Evolutionary conservation across 2,329 filamentous ascomycete genomes (phyloP).

Genomic region (Pseudovirgaria hyperparasitica): DNA sequence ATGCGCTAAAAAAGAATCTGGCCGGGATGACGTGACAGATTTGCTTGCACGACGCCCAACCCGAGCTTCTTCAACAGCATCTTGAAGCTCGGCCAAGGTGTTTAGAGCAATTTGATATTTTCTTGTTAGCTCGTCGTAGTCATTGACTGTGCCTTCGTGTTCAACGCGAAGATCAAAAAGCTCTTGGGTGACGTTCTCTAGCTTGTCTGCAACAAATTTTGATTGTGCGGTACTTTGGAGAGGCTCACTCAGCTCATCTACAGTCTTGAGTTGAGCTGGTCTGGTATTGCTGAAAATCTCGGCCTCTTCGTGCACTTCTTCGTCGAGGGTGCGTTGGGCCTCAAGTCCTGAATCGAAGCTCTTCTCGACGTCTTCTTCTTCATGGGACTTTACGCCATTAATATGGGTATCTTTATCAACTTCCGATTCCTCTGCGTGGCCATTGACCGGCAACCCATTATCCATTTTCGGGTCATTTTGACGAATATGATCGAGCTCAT

Average conservation of each 20-base stretch:
- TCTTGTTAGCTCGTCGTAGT: slow-evolving; percentile 67
- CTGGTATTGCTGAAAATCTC: too few relatives aligned
- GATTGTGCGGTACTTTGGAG: slow-evolving; percentile 65
- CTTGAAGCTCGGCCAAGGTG: slow-evolving; percentile 72
- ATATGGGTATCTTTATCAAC: slow-evolving; percentile 20
- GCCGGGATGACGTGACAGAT: slow-evolving; percentile 45
- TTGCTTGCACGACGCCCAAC: slow-evolving; percentile 37
- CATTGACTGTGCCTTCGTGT: slow-evolving; percentile 70
- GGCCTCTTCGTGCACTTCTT: slow-evolving; percentile 8
- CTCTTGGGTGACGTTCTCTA: slow-evolving; percentile 84
- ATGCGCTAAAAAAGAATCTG: slow-evolving; percentile 76
- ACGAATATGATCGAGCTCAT: slow-evolving; percentile 63
- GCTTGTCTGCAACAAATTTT: slow-evolving; percentile 79
- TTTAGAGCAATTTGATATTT: slow-evolving; percentile 88
- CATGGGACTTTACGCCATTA: slow-evolving; percentile 23
- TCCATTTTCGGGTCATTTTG: slow-evolving; percentile 22
- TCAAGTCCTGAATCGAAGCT: slow-evolving; percentile 15
- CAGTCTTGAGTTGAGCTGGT: slow-evolving; percentile 8
- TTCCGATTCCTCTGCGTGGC: slow-evolving; percentile 21
- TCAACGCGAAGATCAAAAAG: slow-evolving; percentile 81
- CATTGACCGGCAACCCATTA: slow-evolving; percentile 16
- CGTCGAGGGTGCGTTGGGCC: slow-evolving; percentile 4
- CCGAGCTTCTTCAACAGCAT: slow-evolving; percentile 66
- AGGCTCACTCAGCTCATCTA: slow-evolving; percentile 25
- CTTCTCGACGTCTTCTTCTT: slow-evolving; percentile 20